phyloP scores from a whole-genome alignment of 148 eudicot species.

The Vaccinium myrtillus region DNA sequence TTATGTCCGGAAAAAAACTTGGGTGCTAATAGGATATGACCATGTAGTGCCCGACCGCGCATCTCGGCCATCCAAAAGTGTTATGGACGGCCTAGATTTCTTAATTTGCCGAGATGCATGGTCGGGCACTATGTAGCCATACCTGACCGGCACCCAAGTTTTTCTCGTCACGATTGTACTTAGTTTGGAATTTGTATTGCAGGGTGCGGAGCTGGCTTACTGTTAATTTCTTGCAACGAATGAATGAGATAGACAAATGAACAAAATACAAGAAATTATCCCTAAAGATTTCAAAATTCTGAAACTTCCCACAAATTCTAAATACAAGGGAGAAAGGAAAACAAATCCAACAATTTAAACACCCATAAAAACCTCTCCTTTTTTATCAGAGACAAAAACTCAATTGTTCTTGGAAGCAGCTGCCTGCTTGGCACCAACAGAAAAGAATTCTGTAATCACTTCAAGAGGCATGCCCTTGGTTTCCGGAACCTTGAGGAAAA shows the following conservation, averaged over 20 bases:
- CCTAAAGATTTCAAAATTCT: constrained; percentile 1
- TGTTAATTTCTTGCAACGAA: not conserved
- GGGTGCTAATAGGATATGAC: too few relatives aligned
- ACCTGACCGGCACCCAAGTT: too few relatives aligned
- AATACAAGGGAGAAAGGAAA: not conserved
- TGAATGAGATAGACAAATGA: not conserved
- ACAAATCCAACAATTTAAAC: not conserved
- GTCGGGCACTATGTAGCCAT: too few relatives aligned
- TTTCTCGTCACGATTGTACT: not conserved
- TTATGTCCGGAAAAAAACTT: too few relatives aligned
- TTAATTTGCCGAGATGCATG: too few relatives aligned
- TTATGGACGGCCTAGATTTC: too few relatives aligned
- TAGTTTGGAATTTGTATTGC: not conserved
- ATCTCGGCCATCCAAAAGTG: too few relatives aligned
- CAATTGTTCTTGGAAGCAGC: constrained; percentile 33
- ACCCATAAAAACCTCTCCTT: not conserved
- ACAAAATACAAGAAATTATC: not conserved
- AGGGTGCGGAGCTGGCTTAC: not conserved
- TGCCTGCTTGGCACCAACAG: constrained; percentile 60
- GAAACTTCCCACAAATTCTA: constrained; percentile 6
- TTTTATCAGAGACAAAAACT: constrained; percentile 24
- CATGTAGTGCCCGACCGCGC: too few relatives aligned
- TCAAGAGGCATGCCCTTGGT: constrained; percentile 96
- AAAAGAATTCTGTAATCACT: constrained; percentile 85
- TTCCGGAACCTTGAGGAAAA: constrained; percentile 80